Evolutionary conservation across 2,329 filamentous ascomycete species (phyloP).

Genomic region (Talaromyces sp.): DNA sequence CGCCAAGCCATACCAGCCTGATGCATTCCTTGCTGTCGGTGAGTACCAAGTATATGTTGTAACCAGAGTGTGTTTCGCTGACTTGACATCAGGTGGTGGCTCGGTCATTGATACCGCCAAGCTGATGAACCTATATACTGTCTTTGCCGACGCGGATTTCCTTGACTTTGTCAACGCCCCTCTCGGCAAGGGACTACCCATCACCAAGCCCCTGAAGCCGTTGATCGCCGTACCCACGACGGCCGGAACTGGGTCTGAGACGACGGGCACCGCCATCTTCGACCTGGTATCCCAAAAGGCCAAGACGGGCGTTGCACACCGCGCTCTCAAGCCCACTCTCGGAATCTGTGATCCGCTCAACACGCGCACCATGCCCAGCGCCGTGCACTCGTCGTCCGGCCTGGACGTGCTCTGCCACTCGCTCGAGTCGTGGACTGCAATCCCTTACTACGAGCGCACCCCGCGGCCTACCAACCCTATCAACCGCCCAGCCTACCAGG

Average conservation of each 20-base stretch:
- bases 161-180: slow-evolving; percentile 97
- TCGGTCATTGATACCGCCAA: slow-evolving; percentile 98
- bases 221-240: slow-evolving; percentile 82
- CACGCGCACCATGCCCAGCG: slow-evolving; percentile 90
- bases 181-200: slow-evolving; percentile 75
- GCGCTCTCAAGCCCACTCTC: slow-evolving; percentile 90
- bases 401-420: slow-evolving; percentile 94
- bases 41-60: slow-evolving; percentile 5
- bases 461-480: slow-evolving; percentile 87
- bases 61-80: slow-evolving; percentile 6
- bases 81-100: slow-evolving; percentile 54
- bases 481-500: slow-evolving; percentile 88
- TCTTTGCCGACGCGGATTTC: slow-evolving; percentile 87
- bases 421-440: slow-evolving; percentile 95
- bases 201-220: slow-evolving; percentile 66
- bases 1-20: slow-evolving; percentile 72
- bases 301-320: slow-evolving; percentile 93
- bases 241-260: slow-evolving; percentile 85
- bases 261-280: slow-evolving; percentile 96
- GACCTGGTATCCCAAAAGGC: slow-evolving; percentile 84
- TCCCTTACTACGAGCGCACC: slow-evolving; percentile 81
- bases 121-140: slow-evolving; percentile 94
- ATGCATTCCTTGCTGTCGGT: slow-evolving; percentile 90
- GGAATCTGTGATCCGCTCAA: slow-evolving; percentile 85
- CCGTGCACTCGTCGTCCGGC: slow-evolving; percentile 86